Evolutionary conservation across 1,284 basidiomycete species (phyloP), one percentile per base, ranked within the genome.

Genomic region (Naganishia sp.): DNA sequence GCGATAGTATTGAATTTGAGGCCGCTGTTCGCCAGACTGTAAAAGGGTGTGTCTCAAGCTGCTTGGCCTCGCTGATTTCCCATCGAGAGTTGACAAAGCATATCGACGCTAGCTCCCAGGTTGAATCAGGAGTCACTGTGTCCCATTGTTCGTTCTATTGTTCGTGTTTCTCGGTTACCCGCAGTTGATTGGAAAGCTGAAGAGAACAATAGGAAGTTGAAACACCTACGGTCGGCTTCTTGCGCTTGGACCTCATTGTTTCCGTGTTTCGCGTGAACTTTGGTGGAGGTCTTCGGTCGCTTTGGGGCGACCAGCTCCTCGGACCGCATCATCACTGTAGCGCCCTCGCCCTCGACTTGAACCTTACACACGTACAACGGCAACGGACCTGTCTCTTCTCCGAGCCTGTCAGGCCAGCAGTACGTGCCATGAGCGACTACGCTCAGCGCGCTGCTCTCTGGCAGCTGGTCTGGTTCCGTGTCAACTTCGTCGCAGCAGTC

Each of bases 191-290:
- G 3, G 35, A 32, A 41, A n/a, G 18, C 18, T 18, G 35, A 7
- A 32, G 35, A 54, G 52, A 35, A 54, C 52, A 54, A 54, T 32
- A 54, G 52, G 41, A 54, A 54, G 52, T 41, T 7, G 32, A 41
- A 54, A 54, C 32, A 17, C 52, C 9, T 54, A 28, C 18, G n/a
- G 17, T 13, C 52, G 13, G 10, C 32, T 7, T 9, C 49, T 21
- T 50, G 21, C 21, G 21, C 18, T n/a, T 46, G 18, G 18, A 18
- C 45, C 25, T 35, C 32, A 25, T 9, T 54, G 52, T 54, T 54
- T 23, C 52, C 52, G 52, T 54, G 52, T 54, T 54, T 54, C 52
- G 52, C 52, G 41, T 54, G 32, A 54, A 54, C 21, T 25, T 25
- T 18, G 50, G 50, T 52, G 50, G 50, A 52, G 50, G 50, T 41